Evolutionary conservation across 768 basidiomycete species (phyloP).

Genomic region (Termitomyces sp.): DNA sequence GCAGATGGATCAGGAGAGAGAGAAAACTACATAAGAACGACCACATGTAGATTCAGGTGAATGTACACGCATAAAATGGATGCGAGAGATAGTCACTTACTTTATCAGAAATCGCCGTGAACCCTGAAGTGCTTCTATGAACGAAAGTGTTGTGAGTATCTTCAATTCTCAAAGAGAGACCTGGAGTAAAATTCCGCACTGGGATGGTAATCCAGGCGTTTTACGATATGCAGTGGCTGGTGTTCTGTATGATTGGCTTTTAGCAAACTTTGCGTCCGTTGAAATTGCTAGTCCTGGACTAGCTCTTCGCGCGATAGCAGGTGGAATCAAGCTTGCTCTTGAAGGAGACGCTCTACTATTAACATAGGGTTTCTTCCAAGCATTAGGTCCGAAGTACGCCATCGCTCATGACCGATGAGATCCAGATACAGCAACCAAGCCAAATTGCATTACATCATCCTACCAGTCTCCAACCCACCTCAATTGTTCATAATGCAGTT

Average conservation of each 20-base stretch:
- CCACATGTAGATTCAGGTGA: background rate
- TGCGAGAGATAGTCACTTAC: constrained; percentile 20
- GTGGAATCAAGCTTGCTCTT: constrained; percentile 45
- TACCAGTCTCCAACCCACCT: background rate
- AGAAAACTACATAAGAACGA: constrained; percentile 45
- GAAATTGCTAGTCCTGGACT: constrained; percentile 20
- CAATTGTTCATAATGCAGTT: background rate
- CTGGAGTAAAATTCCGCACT: background rate
- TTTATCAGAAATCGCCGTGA: constrained; percentile 56
- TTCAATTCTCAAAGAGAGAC: background rate
- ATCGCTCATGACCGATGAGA: constrained; percentile 11
- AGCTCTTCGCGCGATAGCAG: constrained; percentile 17
- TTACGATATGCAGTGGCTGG: constrained; percentile 4
- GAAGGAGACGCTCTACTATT: constrained; percentile 40
- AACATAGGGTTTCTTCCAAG: constrained; percentile 38
- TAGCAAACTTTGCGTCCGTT: constrained; percentile 36
- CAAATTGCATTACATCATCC: background rate
- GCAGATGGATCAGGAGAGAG: constrained; percentile 67
- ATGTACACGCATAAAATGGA: constrained; percentile 1
- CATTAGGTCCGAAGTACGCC: constrained; percentile 29
- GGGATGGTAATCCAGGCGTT: background rate
- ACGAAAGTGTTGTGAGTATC: background rate
- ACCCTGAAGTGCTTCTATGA: background rate
- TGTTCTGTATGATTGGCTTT: background rate
- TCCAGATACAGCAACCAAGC: background rate